These are phyloP conservation scores for Teratosphaeria epicoccoides DNA, from an alignment of 2,329 filamentous ascomycete species.

Conservation along the genomic window DNA sequence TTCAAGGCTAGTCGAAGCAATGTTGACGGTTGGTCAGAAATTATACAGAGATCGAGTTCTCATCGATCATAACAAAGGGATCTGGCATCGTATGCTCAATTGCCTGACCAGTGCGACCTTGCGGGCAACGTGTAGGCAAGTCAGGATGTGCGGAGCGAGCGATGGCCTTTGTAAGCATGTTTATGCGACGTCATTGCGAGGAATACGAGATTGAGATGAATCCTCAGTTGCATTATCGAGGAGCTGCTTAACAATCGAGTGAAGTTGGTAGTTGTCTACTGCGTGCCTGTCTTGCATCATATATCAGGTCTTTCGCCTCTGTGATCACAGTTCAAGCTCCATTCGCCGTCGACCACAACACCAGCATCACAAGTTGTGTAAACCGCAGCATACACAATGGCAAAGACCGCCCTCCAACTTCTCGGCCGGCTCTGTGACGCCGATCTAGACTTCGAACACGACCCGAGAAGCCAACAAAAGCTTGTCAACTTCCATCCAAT, in stretches of 20 bases:
- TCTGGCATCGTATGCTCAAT: neutral
- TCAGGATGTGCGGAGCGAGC: neutral
- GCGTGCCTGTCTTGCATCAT: neutral
- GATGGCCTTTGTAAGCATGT: neutral
- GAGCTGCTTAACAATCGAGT: neutral
- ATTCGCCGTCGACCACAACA: neutral
- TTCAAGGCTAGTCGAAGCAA: neutral
- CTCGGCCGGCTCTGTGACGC: constrained; percentile 12
- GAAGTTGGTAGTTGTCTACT: neutral
- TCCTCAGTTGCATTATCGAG: neutral
- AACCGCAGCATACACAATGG: neutral
- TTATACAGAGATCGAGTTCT: neutral
- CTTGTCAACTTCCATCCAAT: constrained; percentile 1
- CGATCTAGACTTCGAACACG: constrained; percentile 4
- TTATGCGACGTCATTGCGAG: neutral
- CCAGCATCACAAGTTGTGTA: neutral
- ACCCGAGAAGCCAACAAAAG: constrained; percentile 11
- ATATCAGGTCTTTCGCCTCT: neutral
- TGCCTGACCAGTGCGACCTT: neutral
- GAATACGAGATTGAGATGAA: neutral
- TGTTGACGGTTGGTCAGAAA: neutral
- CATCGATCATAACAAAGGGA: neutral
- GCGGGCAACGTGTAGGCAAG: neutral
- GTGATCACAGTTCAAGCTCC: neutral
- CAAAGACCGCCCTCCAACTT: neutral